Base-by-base conservation (phyloP, 2,329 filamentous ascomycete species). In the Xylaria arbuscula region DNA sequence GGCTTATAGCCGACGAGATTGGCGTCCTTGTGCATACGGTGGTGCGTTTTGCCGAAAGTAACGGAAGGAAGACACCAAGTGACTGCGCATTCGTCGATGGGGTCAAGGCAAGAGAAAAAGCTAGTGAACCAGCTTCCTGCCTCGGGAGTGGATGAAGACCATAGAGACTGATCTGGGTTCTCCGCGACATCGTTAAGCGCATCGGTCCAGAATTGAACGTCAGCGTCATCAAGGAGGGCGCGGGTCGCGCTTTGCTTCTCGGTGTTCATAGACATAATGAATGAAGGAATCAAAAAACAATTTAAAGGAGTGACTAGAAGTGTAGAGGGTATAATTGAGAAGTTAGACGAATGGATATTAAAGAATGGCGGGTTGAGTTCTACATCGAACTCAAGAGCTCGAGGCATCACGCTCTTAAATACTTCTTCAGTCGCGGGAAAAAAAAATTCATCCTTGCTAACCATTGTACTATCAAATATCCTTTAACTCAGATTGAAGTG, bases 31-130 rank as follows among this genome's bases (percentile, higher is more conserved):
- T 45, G 13, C 40, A 45, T 45, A 45, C 40, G 40, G n/a, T 45
- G 40, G 17, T 45, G 40, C n/a, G 40, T 45, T 17, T 45, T 45
- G 40, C 40, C 40, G 40, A 45, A 45, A n/a, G 40, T 45, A 13
- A 45, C 40, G n/a, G 40, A 45, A 45, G 40, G 40, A 45, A 45
- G 40, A 17, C 40, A 45, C 40, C 40, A 45, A 17, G 40, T 45
- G 40, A 45, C 40, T 45, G 40, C 40, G 40, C 40, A 45, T 45
- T 45, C 40, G 40, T 45, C 40, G 40, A 45, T 19, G 40, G 40
- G 40, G n/a, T 45, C 40, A 45, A 45, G 40, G 40, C 40, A 45
- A 17, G 40, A 45, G 40, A 45, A 45, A 6, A 45, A 45, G 40
- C 40, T 45, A 3, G 40, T 45, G 5, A 45, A n/a, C 40, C 40